These are phyloP conservation scores for Adansonia grandidieri DNA, from an alignment of 441 rosid genomes.

Conservation along the genomic window DNA sequence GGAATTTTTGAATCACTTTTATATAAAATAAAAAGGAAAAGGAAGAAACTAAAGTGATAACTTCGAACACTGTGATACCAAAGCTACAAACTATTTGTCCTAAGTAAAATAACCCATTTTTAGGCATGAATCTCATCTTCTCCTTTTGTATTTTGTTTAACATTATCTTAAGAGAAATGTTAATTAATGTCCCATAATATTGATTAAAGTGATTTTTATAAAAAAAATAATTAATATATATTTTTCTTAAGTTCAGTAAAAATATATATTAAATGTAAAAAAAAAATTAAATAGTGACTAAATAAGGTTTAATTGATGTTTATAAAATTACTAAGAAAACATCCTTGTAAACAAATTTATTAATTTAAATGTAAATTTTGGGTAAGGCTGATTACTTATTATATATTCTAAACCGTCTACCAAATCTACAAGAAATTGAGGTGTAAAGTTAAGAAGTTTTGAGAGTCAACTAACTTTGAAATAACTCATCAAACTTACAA, in stretches of 20 bases:
- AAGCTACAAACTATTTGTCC: neutral
- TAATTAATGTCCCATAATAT: too few relatives aligned
- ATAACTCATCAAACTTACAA: slow-evolving; percentile 12
- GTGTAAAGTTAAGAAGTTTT: neutral
- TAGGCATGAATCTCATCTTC: too few relatives aligned
- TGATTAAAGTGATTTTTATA: too few relatives aligned
- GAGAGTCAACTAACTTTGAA: slow-evolving; percentile 20
- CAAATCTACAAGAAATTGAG: slow-evolving; percentile 6
- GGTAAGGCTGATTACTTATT: neutral
- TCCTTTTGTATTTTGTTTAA: too few relatives aligned
- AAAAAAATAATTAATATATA: too few relatives aligned
- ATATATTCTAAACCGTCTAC: neutral
- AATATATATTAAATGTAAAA: too few relatives aligned
- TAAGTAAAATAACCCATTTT: neutral
- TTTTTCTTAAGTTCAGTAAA: neutral
- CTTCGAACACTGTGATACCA: neutral
- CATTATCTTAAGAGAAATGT: too few relatives aligned
- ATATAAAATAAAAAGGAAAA: neutral
- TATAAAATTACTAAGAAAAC: neutral
- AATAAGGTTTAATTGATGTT: too few relatives aligned
- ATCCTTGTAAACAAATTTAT: neutral
- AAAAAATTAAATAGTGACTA: too few relatives aligned
- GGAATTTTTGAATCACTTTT: neutral
- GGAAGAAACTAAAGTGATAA: neutral
- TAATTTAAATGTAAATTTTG: neutral